These are phyloP conservation scores for Leccinum subtestaceum DNA, from an alignment of 768 basidiomycete genomes.

Conservation along the genomic window DNA sequence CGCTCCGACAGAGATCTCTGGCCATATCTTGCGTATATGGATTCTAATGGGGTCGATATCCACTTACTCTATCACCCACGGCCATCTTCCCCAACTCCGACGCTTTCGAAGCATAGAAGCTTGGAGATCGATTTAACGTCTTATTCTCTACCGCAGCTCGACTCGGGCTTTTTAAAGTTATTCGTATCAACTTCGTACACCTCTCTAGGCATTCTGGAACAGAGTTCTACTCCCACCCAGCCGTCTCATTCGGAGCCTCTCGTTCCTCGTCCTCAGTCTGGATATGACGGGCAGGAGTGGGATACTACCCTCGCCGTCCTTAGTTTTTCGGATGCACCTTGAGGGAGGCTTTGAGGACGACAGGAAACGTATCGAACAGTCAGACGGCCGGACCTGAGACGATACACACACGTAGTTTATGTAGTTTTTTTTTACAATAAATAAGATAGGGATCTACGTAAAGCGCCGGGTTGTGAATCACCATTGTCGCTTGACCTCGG, in stretches of 20 bases:
- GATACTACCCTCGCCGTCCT: slow-evolving; percentile 28
- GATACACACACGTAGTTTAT: neutral
- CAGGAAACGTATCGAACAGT: neutral
- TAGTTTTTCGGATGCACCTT: slow-evolving; percentile 16
- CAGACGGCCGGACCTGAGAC: slow-evolving; percentile 13
- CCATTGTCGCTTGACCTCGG: too few relatives aligned
- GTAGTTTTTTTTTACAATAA: neutral
- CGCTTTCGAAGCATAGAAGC: slow-evolving; percentile 40
- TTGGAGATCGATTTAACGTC: slow-evolving; percentile 41
- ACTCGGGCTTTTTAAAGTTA: slow-evolving; percentile 54
- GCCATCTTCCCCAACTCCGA: slow-evolving; percentile 36
- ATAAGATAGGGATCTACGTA: neutral
- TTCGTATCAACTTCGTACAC: slow-evolving; percentile 54
- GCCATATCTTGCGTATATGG: slow-evolving; percentile 64
- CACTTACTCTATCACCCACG: slow-evolving; percentile 55
- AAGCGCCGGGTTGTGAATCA: neutral
- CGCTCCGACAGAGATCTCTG: slow-evolving; percentile 51
- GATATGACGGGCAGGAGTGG: slow-evolving; percentile 26
- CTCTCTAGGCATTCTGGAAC: slow-evolving; percentile 49
- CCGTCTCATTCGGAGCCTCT: slow-evolving; percentile 11
- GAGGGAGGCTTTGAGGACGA: neutral
- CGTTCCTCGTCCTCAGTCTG: slow-evolving; percentile 6
- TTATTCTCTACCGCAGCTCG: slow-evolving; percentile 41
- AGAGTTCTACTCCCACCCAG: slow-evolving; percentile 31
- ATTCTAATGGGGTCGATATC: slow-evolving; percentile 52